phyloP scores from a whole-genome alignment of 2,329 filamentous ascomycete species.

The Arthrobotrys conoides region DNA sequence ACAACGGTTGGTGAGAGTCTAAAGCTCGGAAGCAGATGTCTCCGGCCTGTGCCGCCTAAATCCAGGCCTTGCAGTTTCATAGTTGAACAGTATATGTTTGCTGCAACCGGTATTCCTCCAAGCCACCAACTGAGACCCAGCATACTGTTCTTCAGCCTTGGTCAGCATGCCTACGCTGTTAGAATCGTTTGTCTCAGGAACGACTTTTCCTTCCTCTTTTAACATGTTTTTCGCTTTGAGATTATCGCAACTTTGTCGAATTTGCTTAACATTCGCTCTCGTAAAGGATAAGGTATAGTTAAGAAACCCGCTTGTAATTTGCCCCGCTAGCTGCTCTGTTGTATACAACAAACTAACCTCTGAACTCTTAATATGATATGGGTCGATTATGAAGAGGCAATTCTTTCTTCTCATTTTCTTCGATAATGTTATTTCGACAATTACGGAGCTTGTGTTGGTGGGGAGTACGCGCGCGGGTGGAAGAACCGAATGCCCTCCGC shows the following conservation, averaged over 20 bases:
- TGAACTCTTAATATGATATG: background rate
- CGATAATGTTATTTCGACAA: background rate
- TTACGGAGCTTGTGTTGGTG: background rate
- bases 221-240: conserved; percentile 1
- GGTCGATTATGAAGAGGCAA: background rate
- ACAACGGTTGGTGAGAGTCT: background rate
- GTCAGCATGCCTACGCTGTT: background rate
- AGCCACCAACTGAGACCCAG: background rate
- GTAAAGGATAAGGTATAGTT: conserved; percentile 27
- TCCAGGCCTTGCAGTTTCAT: background rate
- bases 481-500: background rate
- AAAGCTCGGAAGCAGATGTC: background rate
- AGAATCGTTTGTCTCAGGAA: background rate
- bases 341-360: background rate
- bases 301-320: background rate
- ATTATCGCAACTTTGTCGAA: background rate
- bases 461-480: background rate
- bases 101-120: background rate
- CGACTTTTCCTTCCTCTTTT: background rate
- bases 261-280: conserved; percentile 10
- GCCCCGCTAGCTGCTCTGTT: background rate
- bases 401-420: background rate
- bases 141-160: background rate
- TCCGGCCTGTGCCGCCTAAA: background rate
- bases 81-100: conserved; percentile 13